Base-by-base conservation (phyloP, 441 rosid species). In the Mallotus japonicus region DNA sequence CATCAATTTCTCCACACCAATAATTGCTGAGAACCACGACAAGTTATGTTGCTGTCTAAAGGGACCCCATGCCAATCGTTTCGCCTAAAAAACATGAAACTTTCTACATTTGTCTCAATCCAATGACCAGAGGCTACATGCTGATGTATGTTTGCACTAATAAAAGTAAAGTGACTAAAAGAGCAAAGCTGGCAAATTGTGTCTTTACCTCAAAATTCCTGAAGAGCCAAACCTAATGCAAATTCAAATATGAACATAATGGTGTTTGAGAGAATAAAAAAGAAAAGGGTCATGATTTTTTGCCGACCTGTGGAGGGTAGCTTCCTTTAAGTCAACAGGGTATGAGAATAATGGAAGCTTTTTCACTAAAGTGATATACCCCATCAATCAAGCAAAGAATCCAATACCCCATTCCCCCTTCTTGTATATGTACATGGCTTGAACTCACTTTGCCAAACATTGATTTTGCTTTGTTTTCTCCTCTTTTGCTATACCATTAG, bases 361-460 rank as follows among this genome's bases (percentile, higher is more conserved):
- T 80, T 76, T 42, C 28, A 34, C n/a, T 51, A 79, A 79, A 73
- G 76, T 50, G 3, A 64, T 74, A 58, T 73, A 58, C 67, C 67
- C 76, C 83, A 64, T 73, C 72, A 67, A 54, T 78, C 79, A 77
- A 70, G 85, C 20, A 54, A 75, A 46, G 89, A 75, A 86, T 78
- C 87, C 82, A 67, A 84, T 82, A 7, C 84, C 76, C 34, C 51
- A 1, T 0, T 28, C 32, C 1, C 64, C 19, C 42, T 28, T 15
- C 44, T 51, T 32, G 9, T 55, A 28, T 78, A 65, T 74, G 57
- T 65, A 76, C 75, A 17, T 34, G 1, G 56, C 64, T n/a, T 22
- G 13, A 46, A 24, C 16, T 22, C 63, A 37, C 56, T 46, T 54
- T 24, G 28, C n/a, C 14, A 59, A 58, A 67, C 74, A 61, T 53